These are phyloP conservation scores for Pseudogymnoascus sp. DNA, from an alignment of 2,329 filamentous ascomycete species.

Conservation along the genomic window DNA sequence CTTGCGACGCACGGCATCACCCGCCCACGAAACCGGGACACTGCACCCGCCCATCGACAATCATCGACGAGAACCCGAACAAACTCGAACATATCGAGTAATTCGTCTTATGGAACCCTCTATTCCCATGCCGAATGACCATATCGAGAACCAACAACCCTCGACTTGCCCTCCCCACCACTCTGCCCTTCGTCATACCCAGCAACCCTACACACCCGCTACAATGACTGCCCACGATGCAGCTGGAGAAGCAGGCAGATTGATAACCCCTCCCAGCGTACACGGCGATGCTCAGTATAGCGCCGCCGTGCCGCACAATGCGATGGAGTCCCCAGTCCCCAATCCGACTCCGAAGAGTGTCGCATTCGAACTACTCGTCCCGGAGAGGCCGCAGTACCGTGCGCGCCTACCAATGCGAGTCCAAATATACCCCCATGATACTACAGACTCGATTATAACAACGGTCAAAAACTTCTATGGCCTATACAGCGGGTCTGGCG, in stretches of 20 bases:
- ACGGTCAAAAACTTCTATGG: slow-evolving; percentile 99
- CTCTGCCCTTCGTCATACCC: slow-evolving; percentile 21
- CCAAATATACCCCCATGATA: slow-evolving; percentile 91
- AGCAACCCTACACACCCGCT: slow-evolving; percentile 9
- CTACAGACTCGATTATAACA: slow-evolving; percentile 93
- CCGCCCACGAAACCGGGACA: background rate
- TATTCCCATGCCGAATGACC: background rate
- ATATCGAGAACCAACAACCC: background rate
- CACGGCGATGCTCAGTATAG: slow-evolving; percentile 20
- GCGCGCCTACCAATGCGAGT: slow-evolving; percentile 78
- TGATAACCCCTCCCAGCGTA: slow-evolving; percentile 24
- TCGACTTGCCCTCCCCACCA: slow-evolving; percentile 12
- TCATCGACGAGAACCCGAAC: background rate
- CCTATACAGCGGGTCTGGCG: slow-evolving; percentile 67
- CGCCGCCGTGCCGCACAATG: slow-evolving; percentile 21
- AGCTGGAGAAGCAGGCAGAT: slow-evolving; percentile 19
- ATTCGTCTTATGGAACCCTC: slow-evolving; percentile 15
- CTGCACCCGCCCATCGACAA: background rate
- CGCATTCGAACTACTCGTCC: slow-evolving; percentile 69
- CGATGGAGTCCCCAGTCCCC: slow-evolving; percentile 26
- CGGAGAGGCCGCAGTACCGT: slow-evolving; percentile 59
- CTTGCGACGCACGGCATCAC: slow-evolving; percentile 5
- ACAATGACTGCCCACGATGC: background rate
- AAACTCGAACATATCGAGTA: background rate
- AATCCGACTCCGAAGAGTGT: slow-evolving; percentile 58